Conservation (phyloP, 176 grass and related monocot genomes). For the Carex cristatella region DNA sequence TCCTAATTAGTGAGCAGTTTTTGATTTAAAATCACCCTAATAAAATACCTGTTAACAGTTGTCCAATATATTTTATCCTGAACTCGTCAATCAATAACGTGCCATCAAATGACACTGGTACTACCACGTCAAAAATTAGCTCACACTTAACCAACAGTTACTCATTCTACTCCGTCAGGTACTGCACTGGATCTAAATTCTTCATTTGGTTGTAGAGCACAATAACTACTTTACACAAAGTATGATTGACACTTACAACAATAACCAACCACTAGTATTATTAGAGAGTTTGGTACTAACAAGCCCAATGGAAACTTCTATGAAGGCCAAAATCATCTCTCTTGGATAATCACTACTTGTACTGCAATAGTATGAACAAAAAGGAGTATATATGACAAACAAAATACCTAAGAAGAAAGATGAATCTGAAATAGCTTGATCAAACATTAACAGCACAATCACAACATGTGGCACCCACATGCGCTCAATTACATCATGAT, state of each 20-base stretch:
- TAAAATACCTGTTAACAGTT: too few relatives aligned
- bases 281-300: neutral
- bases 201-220: too few relatives aligned
- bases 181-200: too few relatives aligned
- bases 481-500: neutral
- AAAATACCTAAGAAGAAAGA: neutral
- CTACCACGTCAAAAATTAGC: too few relatives aligned
- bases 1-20: too few relatives aligned
- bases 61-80: too few relatives aligned
- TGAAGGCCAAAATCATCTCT: neutral
- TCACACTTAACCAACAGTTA: too few relatives aligned
- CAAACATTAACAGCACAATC: neutral
- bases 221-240: neutral
- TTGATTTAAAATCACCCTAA: too few relatives aligned
- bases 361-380: neutral
- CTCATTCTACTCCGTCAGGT: too few relatives aligned
- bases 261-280: neutral
- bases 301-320: neutral
- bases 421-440: conserved; percentile 7
- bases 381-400: neutral
- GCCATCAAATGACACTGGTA: too few relatives aligned
- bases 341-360: neutral
- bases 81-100: too few relatives aligned
- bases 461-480: neutral
- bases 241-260: neutral